A percentile compares a stretch with the other conserved stretches of the same genome.
These are phyloP conservation scores for Basipetospora chlamydospora DNA, from an alignment of 2,329 filamentous ascomycete genomes.

Conservation along the genomic window DNA sequence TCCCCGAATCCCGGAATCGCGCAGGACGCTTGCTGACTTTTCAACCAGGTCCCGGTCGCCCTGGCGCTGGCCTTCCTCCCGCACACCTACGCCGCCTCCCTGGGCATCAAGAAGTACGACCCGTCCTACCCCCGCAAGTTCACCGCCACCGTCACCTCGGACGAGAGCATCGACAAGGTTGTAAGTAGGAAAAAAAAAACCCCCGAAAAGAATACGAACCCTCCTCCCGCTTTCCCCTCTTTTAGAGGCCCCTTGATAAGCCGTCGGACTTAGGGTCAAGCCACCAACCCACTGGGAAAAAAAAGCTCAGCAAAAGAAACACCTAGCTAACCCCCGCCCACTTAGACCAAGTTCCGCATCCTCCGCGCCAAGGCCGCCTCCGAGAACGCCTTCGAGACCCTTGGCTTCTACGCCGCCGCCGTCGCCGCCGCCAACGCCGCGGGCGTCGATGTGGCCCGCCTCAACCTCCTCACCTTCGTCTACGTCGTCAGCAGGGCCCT, in stretches of 20 bases:
- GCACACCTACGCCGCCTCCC: constrained; percentile 17
- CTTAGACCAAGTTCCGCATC: constrained; percentile 36
- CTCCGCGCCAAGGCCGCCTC: constrained; percentile 36
- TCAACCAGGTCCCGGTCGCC: constrained; percentile 25
- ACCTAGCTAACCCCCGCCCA: not conserved
- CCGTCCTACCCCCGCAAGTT: constrained; percentile 23
- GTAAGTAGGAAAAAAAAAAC: no score
- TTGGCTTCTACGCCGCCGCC: constrained; percentile 26
- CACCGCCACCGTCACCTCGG: constrained; percentile 16
- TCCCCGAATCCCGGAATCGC: not conserved
- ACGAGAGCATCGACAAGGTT: constrained; percentile 16
- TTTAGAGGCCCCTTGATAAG: not conserved
- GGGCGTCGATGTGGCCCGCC: constrained; percentile 18
- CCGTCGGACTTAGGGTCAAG: no score
- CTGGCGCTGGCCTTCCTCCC: constrained; percentile 21
- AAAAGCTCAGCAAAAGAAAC: not conserved
- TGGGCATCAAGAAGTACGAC: constrained; percentile 21
- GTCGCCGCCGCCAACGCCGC: constrained; percentile 32
- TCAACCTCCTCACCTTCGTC: constrained; percentile 24
- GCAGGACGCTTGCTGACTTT: not conserved
- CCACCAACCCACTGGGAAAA: not conserved
- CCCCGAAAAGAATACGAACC: no score
- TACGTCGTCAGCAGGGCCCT: constrained; percentile 24
- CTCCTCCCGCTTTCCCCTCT: not conserved
- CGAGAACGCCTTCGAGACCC: constrained; percentile 28